phyloP scores from a whole-genome alignment of 768 basidiomycete genomes.

The Leccinum incarnatum region DNA sequence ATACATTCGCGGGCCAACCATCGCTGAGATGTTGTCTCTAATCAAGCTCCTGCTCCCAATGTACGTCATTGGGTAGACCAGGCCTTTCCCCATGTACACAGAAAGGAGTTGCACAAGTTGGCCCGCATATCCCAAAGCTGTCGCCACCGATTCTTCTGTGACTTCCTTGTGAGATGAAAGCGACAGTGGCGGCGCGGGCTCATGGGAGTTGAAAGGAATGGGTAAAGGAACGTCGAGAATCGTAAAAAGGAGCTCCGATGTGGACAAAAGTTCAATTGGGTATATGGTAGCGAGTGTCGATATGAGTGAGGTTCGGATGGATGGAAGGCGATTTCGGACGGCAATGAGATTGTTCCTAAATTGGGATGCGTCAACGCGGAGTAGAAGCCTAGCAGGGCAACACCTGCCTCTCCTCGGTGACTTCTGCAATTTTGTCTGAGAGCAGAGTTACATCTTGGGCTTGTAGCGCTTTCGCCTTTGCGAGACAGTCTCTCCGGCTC shows the following conservation, averaged over 20 bases:
- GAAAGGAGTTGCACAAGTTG: slow-evolving; percentile 83
- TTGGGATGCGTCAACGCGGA: slow-evolving; percentile 14
- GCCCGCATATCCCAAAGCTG: slow-evolving; percentile 87
- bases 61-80: slow-evolving; percentile 89
- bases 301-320: slow-evolving; percentile 61
- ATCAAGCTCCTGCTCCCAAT: slow-evolving; percentile 90
- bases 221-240: slow-evolving; percentile 89
- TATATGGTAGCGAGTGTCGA: slow-evolving; percentile 74
- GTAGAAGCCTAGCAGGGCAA: slow-evolving; percentile 1
- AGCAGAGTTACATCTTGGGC: slow-evolving; percentile 28
- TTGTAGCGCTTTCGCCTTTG: slow-evolving; percentile 40
- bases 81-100: slow-evolving; percentile 66
- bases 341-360: slow-evolving; percentile 45
- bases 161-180: slow-evolving; percentile 65
- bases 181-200: slow-evolving; percentile 81
- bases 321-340: slow-evolving; percentile 48
- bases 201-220: slow-evolving; percentile 68
- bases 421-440: slow-evolving; percentile 31
- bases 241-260: slow-evolving; percentile 85
- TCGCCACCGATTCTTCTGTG: slow-evolving; percentile 84
- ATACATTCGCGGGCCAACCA: slow-evolving; percentile 93
- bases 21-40: slow-evolving; percentile 88
- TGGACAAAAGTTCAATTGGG: slow-evolving; percentile 83
- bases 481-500: slow-evolving; percentile 46
- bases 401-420: slow-evolving; percentile 40